These are phyloP conservation scores for Neoboletus brunneissimus DNA, from an alignment of 768 basidiomycete genomes.

Conservation along the genomic window DNA sequence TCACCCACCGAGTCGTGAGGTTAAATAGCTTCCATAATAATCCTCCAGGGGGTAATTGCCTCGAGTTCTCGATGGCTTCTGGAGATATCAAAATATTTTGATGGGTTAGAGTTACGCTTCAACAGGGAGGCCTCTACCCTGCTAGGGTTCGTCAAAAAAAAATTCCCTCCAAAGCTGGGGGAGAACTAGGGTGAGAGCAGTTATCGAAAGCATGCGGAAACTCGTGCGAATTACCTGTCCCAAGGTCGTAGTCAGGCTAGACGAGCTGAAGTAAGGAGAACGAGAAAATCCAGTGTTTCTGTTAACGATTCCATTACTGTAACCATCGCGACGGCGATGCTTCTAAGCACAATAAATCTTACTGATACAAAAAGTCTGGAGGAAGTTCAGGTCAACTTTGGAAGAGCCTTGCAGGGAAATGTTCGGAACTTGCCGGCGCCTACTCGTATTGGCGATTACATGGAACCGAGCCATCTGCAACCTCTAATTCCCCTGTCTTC, in stretches of 20 bases:
- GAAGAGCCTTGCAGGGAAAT: constrained; percentile 10
- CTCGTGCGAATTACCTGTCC: background rate
- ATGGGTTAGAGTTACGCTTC: background rate
- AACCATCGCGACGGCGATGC: constrained; percentile 28
- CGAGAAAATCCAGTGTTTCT: constrained; percentile 4
- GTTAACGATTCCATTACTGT: constrained; percentile 18
- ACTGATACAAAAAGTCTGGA: constrained; percentile 23
- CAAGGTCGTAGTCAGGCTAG: background rate
- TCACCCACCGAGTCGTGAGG: constrained; percentile 10
- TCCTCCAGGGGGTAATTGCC: constrained; percentile 14
- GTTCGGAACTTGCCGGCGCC: constrained; percentile 26
- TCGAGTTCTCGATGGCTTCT: constrained; percentile 14
- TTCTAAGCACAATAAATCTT: constrained; percentile 28
- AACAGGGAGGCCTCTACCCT: constrained; percentile 1
- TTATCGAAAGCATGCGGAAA: background rate
- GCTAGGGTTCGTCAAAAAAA: background rate
- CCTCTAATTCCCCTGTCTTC: constrained; percentile 20
- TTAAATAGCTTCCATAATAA: constrained; percentile 29
- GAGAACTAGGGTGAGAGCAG: background rate
- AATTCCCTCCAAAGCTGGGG: background rate
- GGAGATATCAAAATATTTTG: constrained; percentile 11
- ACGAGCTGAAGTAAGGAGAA: background rate
- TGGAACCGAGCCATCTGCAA: constrained; percentile 15
- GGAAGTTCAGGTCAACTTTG: constrained; percentile 19
- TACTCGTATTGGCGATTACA: constrained; percentile 8